Percentiles rank a stretch among this genome's conserved stretches.
phyloP scores from a whole-genome alignment of 177 flowering plant species.

The Vitis hybrid region DNA sequence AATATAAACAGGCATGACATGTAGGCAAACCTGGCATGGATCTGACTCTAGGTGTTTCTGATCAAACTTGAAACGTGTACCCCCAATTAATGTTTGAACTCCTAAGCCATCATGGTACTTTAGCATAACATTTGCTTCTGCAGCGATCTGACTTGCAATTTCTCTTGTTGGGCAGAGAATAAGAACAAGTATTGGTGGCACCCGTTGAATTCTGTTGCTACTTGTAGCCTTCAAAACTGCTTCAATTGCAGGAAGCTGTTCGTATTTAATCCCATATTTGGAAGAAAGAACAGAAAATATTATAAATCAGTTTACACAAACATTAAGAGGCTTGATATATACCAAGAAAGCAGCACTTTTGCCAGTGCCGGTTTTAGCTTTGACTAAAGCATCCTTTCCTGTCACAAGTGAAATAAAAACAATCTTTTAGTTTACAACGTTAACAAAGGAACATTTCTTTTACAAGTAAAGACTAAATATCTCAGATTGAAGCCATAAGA shows the following conservation, averaged over 20 bases:
- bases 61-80: conserved; percentile 88
- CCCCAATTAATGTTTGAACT: conserved; percentile 86
- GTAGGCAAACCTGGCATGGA: conserved; percentile 71
- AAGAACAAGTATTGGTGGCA: conserved; percentile 70
- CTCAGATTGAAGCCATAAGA: background rate
- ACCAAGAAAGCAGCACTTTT: conserved; percentile 96
- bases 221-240: conserved; percentile 72
- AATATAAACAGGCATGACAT: background rate
- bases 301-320: conserved; percentile 5
- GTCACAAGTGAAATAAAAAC: conserved; percentile 15
- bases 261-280: conserved; percentile 41
- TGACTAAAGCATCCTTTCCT: conserved; percentile 92
- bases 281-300: conserved; percentile 15
- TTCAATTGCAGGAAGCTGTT: conserved; percentile 99
- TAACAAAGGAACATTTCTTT: background rate
- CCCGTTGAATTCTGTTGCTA: conserved; percentile 33
- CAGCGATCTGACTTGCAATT: conserved; percentile 93
- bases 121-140: conserved; percentile 84
- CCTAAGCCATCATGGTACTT: conserved; percentile 84
- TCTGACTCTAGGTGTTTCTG: conserved; percentile 81
- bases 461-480: background rate
- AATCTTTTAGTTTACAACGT: background rate
- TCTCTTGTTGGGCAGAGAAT: conserved; percentile 95
- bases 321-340: conserved; percentile 21
- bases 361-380: conserved; percentile 93